Conservation (phyloP, 495 filamentous ascomycete species). For the Penicillium herquei region DNA sequence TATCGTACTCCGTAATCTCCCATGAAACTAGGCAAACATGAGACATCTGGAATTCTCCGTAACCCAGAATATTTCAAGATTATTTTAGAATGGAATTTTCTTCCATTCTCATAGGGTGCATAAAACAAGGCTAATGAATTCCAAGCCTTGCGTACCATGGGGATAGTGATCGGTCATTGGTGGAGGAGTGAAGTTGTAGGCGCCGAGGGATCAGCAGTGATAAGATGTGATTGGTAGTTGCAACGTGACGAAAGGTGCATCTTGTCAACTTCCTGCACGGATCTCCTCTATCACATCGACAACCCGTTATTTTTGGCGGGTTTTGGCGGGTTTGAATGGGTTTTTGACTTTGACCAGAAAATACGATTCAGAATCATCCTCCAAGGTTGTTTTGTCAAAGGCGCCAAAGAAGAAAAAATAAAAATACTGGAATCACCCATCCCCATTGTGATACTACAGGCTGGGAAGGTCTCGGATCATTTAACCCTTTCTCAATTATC, state of each 20-base stretch:
- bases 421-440: not conserved
- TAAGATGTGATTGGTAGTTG: constrained; percentile 23
- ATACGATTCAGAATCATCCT: not conserved
- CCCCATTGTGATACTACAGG: not conserved
- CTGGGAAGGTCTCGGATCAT: not conserved
- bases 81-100: not conserved
- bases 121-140: too few species aligned
- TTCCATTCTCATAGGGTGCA: not conserved
- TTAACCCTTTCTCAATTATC: not conserved
- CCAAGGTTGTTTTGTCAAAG: not conserved
- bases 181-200: constrained; percentile 16
- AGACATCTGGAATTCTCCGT: constrained; percentile 18
- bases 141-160: not conserved
- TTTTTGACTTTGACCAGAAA: not conserved
- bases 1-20: not conserved
- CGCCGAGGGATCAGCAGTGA: constrained; percentile 25
- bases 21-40: constrained; percentile 14
- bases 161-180: constrained; percentile 15
- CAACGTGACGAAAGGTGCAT: constrained; percentile 31
- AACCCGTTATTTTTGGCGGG: not conserved
- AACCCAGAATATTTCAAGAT: not conserved
- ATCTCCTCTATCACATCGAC: constrained; percentile 25
- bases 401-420: not conserved
- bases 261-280: constrained; percentile 24
- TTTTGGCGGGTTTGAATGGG: not conserved